A percentile compares a stretch with the other conserved stretches of the same genome.
Evolutionary conservation across 2,329 filamentous ascomycete species (phyloP).

Genomic region (Aspergillus arachidicola): DNA sequence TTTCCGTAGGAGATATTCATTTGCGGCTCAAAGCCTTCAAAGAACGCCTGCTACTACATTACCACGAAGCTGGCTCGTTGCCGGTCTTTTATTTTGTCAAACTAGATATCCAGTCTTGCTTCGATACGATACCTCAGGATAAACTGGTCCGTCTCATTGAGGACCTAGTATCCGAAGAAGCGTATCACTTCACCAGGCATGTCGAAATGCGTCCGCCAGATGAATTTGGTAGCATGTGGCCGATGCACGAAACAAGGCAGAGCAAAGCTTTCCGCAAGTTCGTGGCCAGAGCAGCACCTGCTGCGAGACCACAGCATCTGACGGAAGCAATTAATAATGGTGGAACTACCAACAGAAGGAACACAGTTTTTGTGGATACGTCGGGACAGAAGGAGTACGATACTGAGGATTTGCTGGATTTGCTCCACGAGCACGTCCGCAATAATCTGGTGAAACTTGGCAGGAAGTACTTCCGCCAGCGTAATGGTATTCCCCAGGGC

Average conservation of each 20-base stretch:
- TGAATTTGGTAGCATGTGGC: slow-evolving; percentile 26
- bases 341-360: slow-evolving; percentile 51
- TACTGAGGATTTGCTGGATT: slow-evolving; percentile 63
- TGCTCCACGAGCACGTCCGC: slow-evolving; percentile 78
- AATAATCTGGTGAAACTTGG: slow-evolving; percentile 86
- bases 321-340: slow-evolving; percentile 45
- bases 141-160: slow-evolving; percentile 69
- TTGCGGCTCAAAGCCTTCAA: slow-evolving; percentile 72
- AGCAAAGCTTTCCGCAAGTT: slow-evolving; percentile 49
- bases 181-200: slow-evolving; percentile 75
- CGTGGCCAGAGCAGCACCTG: slow-evolving; percentile 54
- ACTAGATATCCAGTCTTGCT: slow-evolving; percentile 86
- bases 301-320: slow-evolving; percentile 49
- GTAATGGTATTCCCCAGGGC: slow-evolving; percentile 87
- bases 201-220: slow-evolving; percentile 65
- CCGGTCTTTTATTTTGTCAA: slow-evolving; percentile 83
- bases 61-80: slow-evolving; percentile 13
- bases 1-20: slow-evolving; percentile 81
- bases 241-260: slow-evolving; percentile 14
- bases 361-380: slow-evolving; percentile 78
- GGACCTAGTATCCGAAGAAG: slow-evolving; percentile 56
- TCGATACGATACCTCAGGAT: slow-evolving; percentile 89
- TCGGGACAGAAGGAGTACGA: slow-evolving; percentile 61
- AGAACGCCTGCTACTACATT: slow-evolving; percentile 19
- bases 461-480: slow-evolving; percentile 86